phyloP scores from a whole-genome alignment of 345 rosid genomes.

The Pugionium cornutum region DNA sequence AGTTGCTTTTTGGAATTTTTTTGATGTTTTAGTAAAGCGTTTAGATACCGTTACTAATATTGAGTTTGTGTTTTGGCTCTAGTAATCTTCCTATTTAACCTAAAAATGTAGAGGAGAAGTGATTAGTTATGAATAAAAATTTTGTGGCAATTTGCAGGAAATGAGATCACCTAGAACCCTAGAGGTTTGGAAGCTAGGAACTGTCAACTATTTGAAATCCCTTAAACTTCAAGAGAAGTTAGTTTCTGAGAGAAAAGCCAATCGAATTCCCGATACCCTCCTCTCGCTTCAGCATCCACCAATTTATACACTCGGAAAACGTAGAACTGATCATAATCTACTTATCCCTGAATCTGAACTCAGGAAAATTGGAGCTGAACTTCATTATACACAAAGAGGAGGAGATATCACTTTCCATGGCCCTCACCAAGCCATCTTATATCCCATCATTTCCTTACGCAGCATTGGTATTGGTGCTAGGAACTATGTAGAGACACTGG shows the following conservation, averaged over 20 bases:
- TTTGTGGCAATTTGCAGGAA: slow-evolving; percentile 35
- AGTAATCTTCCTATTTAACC: not conserved
- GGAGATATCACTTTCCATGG: slow-evolving; percentile 93
- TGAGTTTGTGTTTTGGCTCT: not conserved
- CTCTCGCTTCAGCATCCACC: slow-evolving; percentile 86
- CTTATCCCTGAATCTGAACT: slow-evolving; percentile 67
- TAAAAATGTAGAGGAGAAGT: not conserved
- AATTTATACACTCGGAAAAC: slow-evolving; percentile 79
- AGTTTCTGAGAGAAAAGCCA: slow-evolving; percentile 56
- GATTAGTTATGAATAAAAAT: not conserved
- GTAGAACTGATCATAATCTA: slow-evolving; percentile 73
- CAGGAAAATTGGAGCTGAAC: slow-evolving; percentile 68
- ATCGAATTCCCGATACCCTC: slow-evolving; percentile 59
- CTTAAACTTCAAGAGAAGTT: slow-evolving; percentile 81
- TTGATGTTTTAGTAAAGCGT: slow-evolving; percentile 3
- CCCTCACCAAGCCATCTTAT: slow-evolving; percentile 78
- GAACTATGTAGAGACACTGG: slow-evolving; percentile 76
- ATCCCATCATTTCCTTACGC: slow-evolving; percentile 76
- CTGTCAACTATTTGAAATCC: slow-evolving; percentile 67
- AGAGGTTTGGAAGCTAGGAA: slow-evolving; percentile 77
- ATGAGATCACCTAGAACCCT: slow-evolving; percentile 63
- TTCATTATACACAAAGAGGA: slow-evolving; percentile 89
- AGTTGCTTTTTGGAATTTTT: not conserved
- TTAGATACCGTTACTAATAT: slow-evolving; percentile 8
- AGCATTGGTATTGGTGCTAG: slow-evolving; percentile 73